Evolutionary conservation across 2,329 filamentous ascomycete species (phyloP).

Genomic region (Diplocarpon rosae): DNA sequence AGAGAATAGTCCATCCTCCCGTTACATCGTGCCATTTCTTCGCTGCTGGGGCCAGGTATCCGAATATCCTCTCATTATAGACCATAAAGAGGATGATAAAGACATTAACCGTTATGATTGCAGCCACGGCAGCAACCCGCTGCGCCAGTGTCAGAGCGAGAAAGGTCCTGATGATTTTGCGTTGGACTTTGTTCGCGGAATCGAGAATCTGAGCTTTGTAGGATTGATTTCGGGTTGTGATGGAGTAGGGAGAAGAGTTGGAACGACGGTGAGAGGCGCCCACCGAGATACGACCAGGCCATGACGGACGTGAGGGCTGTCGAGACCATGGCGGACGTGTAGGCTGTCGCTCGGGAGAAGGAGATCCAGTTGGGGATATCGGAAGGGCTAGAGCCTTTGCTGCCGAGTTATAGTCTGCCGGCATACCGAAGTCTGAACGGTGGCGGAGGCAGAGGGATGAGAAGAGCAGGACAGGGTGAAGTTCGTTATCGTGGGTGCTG

Average conservation of each 20-base stretch:
- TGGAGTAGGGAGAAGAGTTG: slow-evolving; percentile 16
- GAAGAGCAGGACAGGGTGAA: neutral
- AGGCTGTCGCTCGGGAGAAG: slow-evolving; percentile 30
- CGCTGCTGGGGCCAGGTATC: slow-evolving; percentile 60
- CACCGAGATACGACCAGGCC: slow-evolving; percentile 36
- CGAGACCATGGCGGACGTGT: slow-evolving; percentile 41
- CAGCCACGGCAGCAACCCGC: slow-evolving; percentile 44
- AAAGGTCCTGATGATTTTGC: slow-evolving; percentile 39
- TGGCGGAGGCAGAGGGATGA: slow-evolving; percentile 10
- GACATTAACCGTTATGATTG: slow-evolving; percentile 36
- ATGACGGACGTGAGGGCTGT: slow-evolving; percentile 35
- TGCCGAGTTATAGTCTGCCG: slow-evolving; percentile 39
- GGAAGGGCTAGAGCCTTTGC: slow-evolving; percentile 38
- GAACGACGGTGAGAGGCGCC: slow-evolving; percentile 23
- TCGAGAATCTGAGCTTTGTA: slow-evolving; percentile 32
- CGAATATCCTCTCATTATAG: slow-evolving; percentile 73
- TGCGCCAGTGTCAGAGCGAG: slow-evolving; percentile 48
- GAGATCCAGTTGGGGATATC: slow-evolving; percentile 35
- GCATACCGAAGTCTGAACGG: slow-evolving; percentile 30
- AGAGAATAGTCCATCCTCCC: slow-evolving; percentile 59
- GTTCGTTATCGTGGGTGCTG: neutral
- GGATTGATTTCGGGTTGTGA: slow-evolving; percentile 16
- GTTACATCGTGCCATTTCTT: slow-evolving; percentile 64
- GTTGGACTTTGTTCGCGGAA: slow-evolving; percentile 42
- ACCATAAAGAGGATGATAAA: slow-evolving; percentile 59